A percentile compares a stretch with the other conserved stretches of the same genome.
Evolutionary conservation across 73 alveolate species (phyloP).

Genomic region (Paraurostyla sp.): DNA sequence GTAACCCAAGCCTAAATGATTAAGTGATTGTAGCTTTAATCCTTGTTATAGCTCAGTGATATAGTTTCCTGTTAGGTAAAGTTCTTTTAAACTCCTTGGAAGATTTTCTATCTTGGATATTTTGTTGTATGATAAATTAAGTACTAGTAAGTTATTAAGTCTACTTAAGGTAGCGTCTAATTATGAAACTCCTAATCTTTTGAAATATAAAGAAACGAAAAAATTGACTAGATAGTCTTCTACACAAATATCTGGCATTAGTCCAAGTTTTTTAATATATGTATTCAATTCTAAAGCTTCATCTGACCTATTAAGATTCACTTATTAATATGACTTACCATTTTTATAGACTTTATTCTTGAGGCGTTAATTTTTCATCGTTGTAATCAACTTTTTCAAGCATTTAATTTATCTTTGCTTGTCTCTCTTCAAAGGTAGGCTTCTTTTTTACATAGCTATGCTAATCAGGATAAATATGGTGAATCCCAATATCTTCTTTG

Average conservation of each 20-base stretch:
- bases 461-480: conserved; percentile 54
- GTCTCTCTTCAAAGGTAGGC: conserved; percentile 56
- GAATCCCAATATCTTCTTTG: conserved; percentile 57
- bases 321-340: conserved; percentile 9
- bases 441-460: conserved; percentile 58
- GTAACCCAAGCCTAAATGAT: conserved; percentile 52
- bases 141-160: conserved; percentile 12
- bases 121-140: conserved; percentile 49
- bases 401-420: conserved; percentile 55
- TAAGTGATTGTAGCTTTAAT: not conserved
- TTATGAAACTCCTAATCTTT: conserved; percentile 34
- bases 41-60: not conserved
- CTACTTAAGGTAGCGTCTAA: conserved; percentile 15
- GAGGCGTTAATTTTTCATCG: conserved; percentile 48
- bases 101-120: conserved; percentile 8
- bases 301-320: conserved; percentile 20
- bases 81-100: conserved; percentile 47
- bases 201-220: conserved; percentile 51
- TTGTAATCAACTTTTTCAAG: conserved; percentile 53
- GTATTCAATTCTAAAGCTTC: conserved; percentile 54
- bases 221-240: conserved; percentile 45
- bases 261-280: conserved; percentile 55
- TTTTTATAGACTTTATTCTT: conserved; percentile 24
- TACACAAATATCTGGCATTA: conserved; percentile 63
- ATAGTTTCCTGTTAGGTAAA: conserved; percentile 41